Conservation (phyloP, 768 basidiomycete genomes). For the Gelatoporia subvermispora region DNA sequence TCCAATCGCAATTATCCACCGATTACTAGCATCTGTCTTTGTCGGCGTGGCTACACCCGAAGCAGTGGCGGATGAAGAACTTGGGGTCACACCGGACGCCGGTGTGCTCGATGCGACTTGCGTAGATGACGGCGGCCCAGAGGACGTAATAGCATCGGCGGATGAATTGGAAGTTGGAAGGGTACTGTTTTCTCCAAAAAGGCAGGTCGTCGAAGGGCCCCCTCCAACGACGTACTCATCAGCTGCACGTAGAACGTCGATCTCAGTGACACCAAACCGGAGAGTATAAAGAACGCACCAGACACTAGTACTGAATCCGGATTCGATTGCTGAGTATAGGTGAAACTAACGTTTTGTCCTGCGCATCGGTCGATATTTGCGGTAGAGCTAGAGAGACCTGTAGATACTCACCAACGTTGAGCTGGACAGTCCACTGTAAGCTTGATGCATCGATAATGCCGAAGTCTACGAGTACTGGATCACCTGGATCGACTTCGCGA, state of each 20-base stretch:
- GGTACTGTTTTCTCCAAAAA: no score
- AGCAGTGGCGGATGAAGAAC: no score
- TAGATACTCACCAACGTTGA: neutral
- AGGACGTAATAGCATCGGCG: no score
- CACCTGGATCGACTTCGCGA: neutral
- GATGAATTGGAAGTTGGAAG: no score
- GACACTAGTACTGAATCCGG: neutral
- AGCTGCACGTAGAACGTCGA: neutral
- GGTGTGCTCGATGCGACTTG: no score
- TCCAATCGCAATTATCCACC: no score
- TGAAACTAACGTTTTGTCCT: neutral
- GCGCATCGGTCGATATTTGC: neutral
- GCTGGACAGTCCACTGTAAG: neutral
- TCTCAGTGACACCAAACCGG: neutral
- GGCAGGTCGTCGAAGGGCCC: no score
- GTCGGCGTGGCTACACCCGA: no score
- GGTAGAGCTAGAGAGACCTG: no score
- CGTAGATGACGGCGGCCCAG: no score
- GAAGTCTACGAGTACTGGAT: neutral
- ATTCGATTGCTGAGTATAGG: neutral
- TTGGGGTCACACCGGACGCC: no score
- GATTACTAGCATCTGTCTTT: no score
- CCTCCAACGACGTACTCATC: neutral
- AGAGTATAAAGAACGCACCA: neutral
- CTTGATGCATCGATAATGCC: neutral